Conservation (phyloP, 768 basidiomycete genomes). For the Peribolospora baueri region DNA sequence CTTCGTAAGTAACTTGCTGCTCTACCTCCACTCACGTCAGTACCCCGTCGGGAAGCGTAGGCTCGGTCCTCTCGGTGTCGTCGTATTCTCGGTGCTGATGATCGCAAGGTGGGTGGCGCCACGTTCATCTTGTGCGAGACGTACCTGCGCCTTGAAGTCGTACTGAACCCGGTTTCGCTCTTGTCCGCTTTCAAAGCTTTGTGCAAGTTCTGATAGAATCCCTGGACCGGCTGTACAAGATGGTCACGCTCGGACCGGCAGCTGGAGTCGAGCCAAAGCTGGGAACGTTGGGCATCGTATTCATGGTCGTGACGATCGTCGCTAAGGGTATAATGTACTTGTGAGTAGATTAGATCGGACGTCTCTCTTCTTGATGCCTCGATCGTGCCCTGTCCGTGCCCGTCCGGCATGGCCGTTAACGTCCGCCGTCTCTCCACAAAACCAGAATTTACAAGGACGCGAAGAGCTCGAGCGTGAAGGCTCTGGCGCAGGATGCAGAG, state of each 20-base stretch:
- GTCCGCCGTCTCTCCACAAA: not conserved
- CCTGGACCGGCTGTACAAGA: slow-evolving; percentile 15
- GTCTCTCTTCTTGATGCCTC: too few relatives aligned
- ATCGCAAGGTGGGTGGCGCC: slow-evolving; percentile 18
- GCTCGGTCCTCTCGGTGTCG: slow-evolving; percentile 23
- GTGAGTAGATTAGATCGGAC: too few relatives aligned
- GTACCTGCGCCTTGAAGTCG: not conserved
- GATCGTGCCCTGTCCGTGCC: too few relatives aligned
- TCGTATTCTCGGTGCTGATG: slow-evolving; percentile 23
- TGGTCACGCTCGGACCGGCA: slow-evolving; percentile 3
- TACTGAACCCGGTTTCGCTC: not conserved
- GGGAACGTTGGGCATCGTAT: not conserved
- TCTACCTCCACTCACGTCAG: slow-evolving; percentile 7
- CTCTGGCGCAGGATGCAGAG: slow-evolving; percentile 24
- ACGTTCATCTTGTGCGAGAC: slow-evolving; percentile 1
- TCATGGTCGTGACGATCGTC: slow-evolving; percentile 21
- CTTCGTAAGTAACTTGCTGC: not conserved
- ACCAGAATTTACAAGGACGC: too few relatives aligned
- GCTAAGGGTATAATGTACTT: slow-evolving; percentile 18
- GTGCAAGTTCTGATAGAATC: slow-evolving; percentile 23
- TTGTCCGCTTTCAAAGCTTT: not conserved
- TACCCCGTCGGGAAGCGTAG: slow-evolving; percentile 19
- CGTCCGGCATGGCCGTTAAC: not conserved
- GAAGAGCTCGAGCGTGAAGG: slow-evolving; percentile 17
- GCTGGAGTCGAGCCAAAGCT: slow-evolving; percentile 7